Percentiles rank a stretch among this genome's conserved stretches.
These are phyloP conservation scores for Magnusiomyces clavatus DNA, from an alignment of 1,139 yeast genomes.

Conservation along the genomic window DNA sequence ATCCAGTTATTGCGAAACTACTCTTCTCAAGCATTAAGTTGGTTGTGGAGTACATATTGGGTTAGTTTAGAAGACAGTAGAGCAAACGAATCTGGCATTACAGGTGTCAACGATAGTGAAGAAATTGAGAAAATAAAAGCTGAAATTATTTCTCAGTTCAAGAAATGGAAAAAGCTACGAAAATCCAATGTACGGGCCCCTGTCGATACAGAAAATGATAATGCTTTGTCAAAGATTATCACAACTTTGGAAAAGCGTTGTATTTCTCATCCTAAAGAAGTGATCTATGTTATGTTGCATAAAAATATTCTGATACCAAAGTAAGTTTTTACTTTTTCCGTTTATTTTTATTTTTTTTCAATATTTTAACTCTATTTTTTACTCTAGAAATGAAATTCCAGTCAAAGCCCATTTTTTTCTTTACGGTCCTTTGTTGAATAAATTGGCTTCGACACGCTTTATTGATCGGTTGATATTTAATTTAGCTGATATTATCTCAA, in stretches of 20 bases:
- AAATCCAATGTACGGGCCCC: slow-evolving; percentile 27
- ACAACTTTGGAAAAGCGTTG: neutral
- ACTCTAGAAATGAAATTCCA: slow-evolving; percentile 6
- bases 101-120: slow-evolving; percentile 21
- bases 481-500: slow-evolving; percentile 15
- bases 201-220: slow-evolving; percentile 33
- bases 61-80: slow-evolving; percentile 30
- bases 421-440: slow-evolving; percentile 21
- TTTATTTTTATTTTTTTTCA: neutral
- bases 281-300: slow-evolving; percentile 22
- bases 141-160: slow-evolving; percentile 26
- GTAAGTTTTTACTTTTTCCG: slow-evolving; percentile 6
- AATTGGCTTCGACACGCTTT: slow-evolving; percentile 17
- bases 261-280: neutral
- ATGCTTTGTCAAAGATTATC: slow-evolving; percentile 9
- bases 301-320: slow-evolving; percentile 28
- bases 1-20: slow-evolving; percentile 56
- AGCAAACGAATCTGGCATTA: slow-evolving; percentile 24
- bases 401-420: slow-evolving; percentile 16
- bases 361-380: neutral
- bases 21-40: slow-evolving; percentile 52
- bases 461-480: slow-evolving; percentile 17
- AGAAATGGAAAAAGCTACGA: slow-evolving; percentile 37
- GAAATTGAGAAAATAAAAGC: slow-evolving; percentile 15
- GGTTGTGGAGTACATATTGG: slow-evolving; percentile 83